Percentiles rank a stretch among this genome's conserved stretches.
Conservation (phyloP, 129 eudicot species). For the Saussurea involucrata region DNA sequence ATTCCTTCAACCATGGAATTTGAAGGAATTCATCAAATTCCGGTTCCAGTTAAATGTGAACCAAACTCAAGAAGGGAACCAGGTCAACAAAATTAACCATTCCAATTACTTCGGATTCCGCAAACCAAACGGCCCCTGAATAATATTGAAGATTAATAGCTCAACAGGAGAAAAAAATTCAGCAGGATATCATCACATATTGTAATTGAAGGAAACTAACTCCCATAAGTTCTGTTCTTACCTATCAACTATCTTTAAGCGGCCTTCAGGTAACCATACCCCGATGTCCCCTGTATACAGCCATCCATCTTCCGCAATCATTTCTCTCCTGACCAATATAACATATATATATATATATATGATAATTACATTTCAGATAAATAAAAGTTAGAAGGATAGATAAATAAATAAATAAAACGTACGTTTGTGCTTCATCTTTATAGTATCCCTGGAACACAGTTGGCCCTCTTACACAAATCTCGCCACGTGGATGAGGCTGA, state of each 20-base stretch:
- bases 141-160: neutral
- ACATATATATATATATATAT: neutral
- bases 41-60: no score
- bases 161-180: neutral
- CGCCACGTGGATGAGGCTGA: slow-evolving; percentile 58
- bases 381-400: neutral
- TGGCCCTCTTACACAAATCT: slow-evolving; percentile 61
- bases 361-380: neutral
- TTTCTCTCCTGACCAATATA: slow-evolving; percentile 41
- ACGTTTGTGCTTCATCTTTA: slow-evolving; percentile 54
- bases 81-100: no score
- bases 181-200: neutral
- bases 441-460: slow-evolving; percentile 48
- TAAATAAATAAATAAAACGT: neutral
- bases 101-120: no score
- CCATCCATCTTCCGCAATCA: slow-evolving; percentile 51
- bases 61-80: no score
- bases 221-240: slow-evolving; percentile 2
- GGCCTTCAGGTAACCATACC: slow-evolving; percentile 55
- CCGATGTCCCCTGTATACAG: slow-evolving; percentile 63
- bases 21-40: no score
- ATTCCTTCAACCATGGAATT: no score
- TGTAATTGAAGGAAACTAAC: neutral
- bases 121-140: no score
- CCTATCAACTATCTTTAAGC: slow-evolving; percentile 63